These are phyloP conservation scores for Pseudocercospora ulei DNA, from an alignment of 2,329 filamentous ascomycete genomes.

Conservation along the genomic window DNA sequence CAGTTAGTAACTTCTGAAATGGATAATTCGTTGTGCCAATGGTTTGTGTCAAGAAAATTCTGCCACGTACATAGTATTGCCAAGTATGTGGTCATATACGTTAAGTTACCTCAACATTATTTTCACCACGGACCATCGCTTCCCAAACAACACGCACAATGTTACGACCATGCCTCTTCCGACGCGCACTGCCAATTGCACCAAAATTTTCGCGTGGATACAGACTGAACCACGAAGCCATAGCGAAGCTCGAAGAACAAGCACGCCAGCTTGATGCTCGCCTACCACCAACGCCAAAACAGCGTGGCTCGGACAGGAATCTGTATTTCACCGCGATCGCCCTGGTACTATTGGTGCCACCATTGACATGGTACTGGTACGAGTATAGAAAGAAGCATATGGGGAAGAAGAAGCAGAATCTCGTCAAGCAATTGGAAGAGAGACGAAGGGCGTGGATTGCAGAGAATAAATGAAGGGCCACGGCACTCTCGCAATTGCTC, in stretches of 20 bases:
- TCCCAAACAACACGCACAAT: background rate
- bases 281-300: constrained; percentile 5
- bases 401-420: constrained; percentile 29
- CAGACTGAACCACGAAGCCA: constrained; percentile 6
- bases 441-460: constrained; percentile 16
- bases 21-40: too few species aligned
- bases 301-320: constrained; percentile 12
- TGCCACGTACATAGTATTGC: too few species aligned
- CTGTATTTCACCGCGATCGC: constrained; percentile 22
- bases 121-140: too few species aligned
- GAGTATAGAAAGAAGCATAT: constrained; percentile 31
- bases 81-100: too few species aligned
- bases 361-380: constrained; percentile 29
- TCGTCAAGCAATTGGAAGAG: constrained; percentile 28
- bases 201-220: background rate
- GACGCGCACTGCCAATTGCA: background rate
- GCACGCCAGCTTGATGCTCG: constrained; percentile 12
- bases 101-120: too few species aligned
- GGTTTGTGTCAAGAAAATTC: too few species aligned
- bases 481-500: too few species aligned
- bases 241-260: constrained; percentile 12
- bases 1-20: too few species aligned
- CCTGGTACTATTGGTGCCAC: constrained; percentile 25
- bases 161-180: background rate
- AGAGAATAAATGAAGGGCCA: constrained; percentile 5